These are phyloP conservation scores for Chamaecyparis obtusa DNA, from an alignment of 75 land plant species.

Conservation along the genomic window DNA sequence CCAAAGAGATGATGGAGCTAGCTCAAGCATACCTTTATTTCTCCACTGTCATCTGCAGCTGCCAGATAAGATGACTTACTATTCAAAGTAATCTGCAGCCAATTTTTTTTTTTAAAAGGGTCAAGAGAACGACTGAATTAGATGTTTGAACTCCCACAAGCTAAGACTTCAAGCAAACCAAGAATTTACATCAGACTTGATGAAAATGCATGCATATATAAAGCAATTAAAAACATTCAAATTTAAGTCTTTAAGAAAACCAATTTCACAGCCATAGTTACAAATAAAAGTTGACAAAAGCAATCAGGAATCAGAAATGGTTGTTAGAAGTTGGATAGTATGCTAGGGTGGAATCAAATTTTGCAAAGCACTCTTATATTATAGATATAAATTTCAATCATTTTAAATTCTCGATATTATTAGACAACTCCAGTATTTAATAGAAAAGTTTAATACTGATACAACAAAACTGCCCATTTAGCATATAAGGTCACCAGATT, in stretches of 20 bases:
- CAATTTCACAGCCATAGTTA: not conserved
- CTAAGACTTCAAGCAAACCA: not conserved
- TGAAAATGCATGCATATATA: not conserved
- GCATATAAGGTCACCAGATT: not conserved
- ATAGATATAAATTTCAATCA: too few species aligned
- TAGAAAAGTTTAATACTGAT: too few species aligned
- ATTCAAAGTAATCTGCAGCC: slow-evolving; percentile 60
- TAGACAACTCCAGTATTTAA: too few species aligned
- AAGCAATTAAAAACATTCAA: not conserved
- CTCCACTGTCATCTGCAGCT: slow-evolving; percentile 89
- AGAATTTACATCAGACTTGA: not conserved
- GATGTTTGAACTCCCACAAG: not conserved
- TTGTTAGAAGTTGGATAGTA: not conserved
- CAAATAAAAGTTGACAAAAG: not conserved
- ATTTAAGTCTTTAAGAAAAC: not conserved
- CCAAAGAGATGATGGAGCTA: not conserved
- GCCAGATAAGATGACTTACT: slow-evolving; percentile 68
- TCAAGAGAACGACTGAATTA: not conserved
- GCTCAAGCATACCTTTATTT: slow-evolving; percentile 59
- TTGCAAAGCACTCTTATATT: not conserved
- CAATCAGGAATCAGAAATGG: not conserved
- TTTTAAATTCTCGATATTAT: not conserved
- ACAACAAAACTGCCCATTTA: not conserved
- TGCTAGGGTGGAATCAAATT: not conserved
- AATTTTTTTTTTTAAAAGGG: too few species aligned